A percentile compares a stretch with the other conserved stretches of the same genome.
phyloP scores from a whole-genome alignment of 106 monocot species.

The Dioscorea dumetorum region DNA sequence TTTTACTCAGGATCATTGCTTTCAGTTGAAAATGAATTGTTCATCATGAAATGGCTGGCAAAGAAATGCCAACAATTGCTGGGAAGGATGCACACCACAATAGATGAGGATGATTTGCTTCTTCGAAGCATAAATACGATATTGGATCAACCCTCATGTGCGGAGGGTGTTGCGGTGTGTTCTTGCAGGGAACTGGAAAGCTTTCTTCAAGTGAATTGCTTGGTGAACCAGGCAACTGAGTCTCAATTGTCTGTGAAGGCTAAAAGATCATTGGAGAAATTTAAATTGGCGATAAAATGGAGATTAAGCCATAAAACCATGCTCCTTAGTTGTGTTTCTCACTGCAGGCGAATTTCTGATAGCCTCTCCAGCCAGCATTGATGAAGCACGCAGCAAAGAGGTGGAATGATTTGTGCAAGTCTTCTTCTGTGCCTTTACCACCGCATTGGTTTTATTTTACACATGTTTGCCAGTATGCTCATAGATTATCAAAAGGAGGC shows the following conservation, averaged over 20 bases:
- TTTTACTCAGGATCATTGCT: slow-evolving; percentile 51
- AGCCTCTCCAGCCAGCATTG: slow-evolving; percentile 13
- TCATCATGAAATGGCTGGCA: slow-evolving; percentile 56
- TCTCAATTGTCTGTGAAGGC: slow-evolving; percentile 21
- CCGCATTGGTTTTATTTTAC: no score
- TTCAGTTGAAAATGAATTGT: slow-evolving; percentile 60
- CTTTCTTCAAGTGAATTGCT: slow-evolving; percentile 31
- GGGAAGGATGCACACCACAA: slow-evolving; percentile 27
- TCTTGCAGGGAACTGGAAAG: slow-evolving; percentile 23
- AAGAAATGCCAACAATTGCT: slow-evolving; percentile 39
- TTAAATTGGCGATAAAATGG: slow-evolving; percentile 72
- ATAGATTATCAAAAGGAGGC: no score
- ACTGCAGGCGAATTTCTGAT: slow-evolving; percentile 38
- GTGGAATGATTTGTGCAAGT: no score
- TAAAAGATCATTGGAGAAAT: slow-evolving; percentile 55
- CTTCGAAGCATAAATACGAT: slow-evolving; percentile 29
- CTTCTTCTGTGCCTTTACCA: no score
- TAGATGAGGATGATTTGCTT: slow-evolving; percentile 35
- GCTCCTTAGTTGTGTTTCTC: slow-evolving; percentile 47
- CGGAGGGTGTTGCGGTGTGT: not conserved
- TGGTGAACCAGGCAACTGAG: not conserved
- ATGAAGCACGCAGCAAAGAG: not conserved
- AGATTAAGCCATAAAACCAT: slow-evolving; percentile 57
- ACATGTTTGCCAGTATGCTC: no score
- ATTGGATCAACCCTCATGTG: slow-evolving; percentile 8